phyloP scores from a whole-genome alignment of 768 basidiomycete species.

The Agrocybe praecox region DNA sequence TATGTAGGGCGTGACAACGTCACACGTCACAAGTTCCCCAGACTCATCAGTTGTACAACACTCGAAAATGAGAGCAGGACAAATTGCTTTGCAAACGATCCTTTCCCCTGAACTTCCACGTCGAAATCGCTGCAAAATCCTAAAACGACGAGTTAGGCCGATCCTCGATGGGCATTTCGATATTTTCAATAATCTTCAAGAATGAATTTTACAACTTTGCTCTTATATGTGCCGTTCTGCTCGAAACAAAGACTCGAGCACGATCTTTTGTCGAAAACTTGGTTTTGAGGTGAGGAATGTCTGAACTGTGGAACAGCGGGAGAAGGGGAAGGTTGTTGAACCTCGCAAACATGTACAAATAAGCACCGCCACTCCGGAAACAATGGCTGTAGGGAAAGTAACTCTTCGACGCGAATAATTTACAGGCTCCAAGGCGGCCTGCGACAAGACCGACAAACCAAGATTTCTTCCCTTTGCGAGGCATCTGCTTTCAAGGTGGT shows the following conservation, averaged over 20 bases:
- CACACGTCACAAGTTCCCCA: background rate
- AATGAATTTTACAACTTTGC: conserved; percentile 1
- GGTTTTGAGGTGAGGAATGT: conserved; percentile 5
- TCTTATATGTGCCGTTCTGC: background rate
- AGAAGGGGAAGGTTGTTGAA: conserved; percentile 3
- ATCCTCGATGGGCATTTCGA: background rate
- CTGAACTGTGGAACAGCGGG: conserved; percentile 7
- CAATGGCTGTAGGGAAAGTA: conserved; percentile 13
- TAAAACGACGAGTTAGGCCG: background rate
- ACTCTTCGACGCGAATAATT: conserved; percentile 14
- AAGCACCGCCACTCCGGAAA: conserved; percentile 27
- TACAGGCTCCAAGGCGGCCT: conserved; percentile 11
- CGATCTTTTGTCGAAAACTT: conserved; percentile 1
- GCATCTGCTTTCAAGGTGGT: conserved; percentile 12
- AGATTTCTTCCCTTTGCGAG: background rate
- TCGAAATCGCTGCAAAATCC: conserved; percentile 3
- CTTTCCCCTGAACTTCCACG: conserved; percentile 20
- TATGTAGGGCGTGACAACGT: background rate
- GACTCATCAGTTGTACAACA: background rate
- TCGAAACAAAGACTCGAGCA: background rate
- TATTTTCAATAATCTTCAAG: conserved; percentile 7
- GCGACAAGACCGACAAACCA: conserved; percentile 11
- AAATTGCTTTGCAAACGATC: background rate
- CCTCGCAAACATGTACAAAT: conserved; percentile 24
- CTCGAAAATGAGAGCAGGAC: background rate